A percentile compares a stretch with the other conserved stretches of the same genome.
Conservation (phyloP, 2,329 filamentous ascomycete genomes). For the Pseudocercospora ulei region DNA sequence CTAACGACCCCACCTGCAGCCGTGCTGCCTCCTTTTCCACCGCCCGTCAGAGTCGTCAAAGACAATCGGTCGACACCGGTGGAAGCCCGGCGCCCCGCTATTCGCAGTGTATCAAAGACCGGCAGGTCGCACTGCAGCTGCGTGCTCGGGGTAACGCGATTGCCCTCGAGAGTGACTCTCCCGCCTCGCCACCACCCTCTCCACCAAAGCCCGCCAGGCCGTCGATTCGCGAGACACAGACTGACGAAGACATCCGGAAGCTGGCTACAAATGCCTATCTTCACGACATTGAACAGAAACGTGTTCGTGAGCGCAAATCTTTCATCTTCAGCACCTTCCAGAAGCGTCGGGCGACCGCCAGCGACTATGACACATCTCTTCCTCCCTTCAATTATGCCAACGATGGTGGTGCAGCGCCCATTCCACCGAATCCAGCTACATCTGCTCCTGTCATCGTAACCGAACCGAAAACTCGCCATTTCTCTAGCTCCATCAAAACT, state of each 20-base stretch:
- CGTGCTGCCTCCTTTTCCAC: conserved; percentile 9
- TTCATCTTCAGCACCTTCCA: conserved; percentile 40
- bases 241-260: conserved; percentile 25
- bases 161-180: conserved; percentile 8
- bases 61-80: conserved; percentile 22
- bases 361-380: conserved; percentile 26
- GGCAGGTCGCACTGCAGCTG: conserved; percentile 18
- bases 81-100: conserved; percentile 26
- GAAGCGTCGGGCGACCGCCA: conserved; percentile 31
- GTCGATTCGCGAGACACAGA: conserved; percentile 25
- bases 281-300: conserved; percentile 37
- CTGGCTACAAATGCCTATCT: conserved; percentile 37
- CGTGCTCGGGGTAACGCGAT: conserved; percentile 8
- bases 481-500: conserved; percentile 53
- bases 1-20: conserved; percentile 2
- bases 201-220: conserved; percentile 10
- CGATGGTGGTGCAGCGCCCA: conserved; percentile 17
- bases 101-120: conserved; percentile 10
- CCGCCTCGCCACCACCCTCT: conserved; percentile 14
- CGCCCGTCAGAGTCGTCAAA: conserved; percentile 14
- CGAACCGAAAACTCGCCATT: conserved; percentile 45
- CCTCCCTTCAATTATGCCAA: conserved; percentile 28
- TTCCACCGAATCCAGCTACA: conserved; percentile 5
- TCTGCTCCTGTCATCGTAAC: conserved; percentile 1
- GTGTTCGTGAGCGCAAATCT: conserved; percentile 38